phyloP scores from a whole-genome alignment of 495 filamentous ascomycete genomes.

The Tuber umbilicatum region DNA sequence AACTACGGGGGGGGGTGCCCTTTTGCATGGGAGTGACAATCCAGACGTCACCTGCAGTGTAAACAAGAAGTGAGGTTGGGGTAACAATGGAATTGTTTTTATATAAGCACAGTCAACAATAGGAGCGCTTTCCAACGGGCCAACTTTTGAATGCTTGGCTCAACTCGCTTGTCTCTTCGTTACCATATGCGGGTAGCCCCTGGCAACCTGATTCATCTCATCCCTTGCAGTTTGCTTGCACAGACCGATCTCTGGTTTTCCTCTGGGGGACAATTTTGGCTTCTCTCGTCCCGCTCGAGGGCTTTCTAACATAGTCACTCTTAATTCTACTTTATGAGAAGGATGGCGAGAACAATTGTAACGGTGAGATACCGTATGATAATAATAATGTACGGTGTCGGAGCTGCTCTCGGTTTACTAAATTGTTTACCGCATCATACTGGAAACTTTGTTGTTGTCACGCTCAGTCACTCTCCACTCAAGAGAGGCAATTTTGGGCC shows the following conservation, averaged over 20 bases:
- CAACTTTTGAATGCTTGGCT: neutral
- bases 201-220: neutral
- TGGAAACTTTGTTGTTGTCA: neutral
- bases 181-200: no score
- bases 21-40: neutral
- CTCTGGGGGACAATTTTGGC: neutral
- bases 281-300: neutral
- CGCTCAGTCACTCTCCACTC: neutral
- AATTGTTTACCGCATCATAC: neutral
- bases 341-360: neutral
- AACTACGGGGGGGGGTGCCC: neutral
- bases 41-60: neutral
- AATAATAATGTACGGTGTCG: neutral
- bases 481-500: neutral
- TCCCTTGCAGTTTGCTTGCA: neutral
- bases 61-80: neutral
- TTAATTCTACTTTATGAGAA: neutral
- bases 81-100: conserved; percentile 32
- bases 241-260: conserved; percentile 1
- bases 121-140: neutral
- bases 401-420: neutral
- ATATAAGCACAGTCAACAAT: neutral
- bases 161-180: neutral
- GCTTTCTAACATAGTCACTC: neutral
- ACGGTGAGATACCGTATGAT: neutral